phyloP scores from a whole-genome alignment of 1,284 basidiomycete species.

The Moniliophthora roreri region DNA sequence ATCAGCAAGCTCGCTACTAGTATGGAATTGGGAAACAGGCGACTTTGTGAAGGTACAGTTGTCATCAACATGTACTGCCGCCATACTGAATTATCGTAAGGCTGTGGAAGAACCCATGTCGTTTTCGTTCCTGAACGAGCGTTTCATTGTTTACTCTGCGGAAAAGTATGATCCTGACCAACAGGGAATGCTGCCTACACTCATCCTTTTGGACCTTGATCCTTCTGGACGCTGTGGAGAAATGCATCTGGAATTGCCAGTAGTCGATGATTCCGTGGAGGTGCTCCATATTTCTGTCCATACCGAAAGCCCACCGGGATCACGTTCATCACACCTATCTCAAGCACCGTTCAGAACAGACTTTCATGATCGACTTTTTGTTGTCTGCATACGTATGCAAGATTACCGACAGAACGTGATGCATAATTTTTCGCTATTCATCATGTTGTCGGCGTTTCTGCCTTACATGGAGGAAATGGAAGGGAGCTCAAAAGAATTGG shows the following conservation, averaged over 20 bases:
- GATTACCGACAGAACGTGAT: not conserved
- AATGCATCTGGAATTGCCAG: not conserved
- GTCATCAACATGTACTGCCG: not conserved
- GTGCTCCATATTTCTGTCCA: constrained; percentile 1
- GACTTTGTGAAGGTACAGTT: constrained; percentile 4
- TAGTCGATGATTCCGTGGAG: not conserved
- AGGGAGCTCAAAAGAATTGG: not conserved
- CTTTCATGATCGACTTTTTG: constrained; percentile 12
- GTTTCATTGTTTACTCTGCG: constrained; percentile 7
- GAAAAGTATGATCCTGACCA: too few relatives aligned
- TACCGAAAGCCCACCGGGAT: constrained; percentile 6
- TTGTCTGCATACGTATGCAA: constrained; percentile 7
- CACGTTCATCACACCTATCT: not conserved
- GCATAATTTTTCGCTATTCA: constrained; percentile 7
- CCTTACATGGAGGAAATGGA: not conserved
- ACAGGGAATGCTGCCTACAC: not conserved
- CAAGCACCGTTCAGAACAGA: constrained; percentile 11
- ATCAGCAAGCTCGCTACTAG: constrained; percentile 1
- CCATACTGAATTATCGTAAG: not conserved
- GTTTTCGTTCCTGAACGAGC: constrained; percentile 14
- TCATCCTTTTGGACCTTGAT: not conserved
- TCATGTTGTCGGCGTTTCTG: constrained; percentile 13
- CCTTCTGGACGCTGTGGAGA: not conserved
- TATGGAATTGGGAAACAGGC: constrained; percentile 18
- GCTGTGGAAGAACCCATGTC: not conserved